phyloP scores from a whole-genome alignment of 2,329 filamentous ascomycete species.

The Colletotrichum musicola region DNA sequence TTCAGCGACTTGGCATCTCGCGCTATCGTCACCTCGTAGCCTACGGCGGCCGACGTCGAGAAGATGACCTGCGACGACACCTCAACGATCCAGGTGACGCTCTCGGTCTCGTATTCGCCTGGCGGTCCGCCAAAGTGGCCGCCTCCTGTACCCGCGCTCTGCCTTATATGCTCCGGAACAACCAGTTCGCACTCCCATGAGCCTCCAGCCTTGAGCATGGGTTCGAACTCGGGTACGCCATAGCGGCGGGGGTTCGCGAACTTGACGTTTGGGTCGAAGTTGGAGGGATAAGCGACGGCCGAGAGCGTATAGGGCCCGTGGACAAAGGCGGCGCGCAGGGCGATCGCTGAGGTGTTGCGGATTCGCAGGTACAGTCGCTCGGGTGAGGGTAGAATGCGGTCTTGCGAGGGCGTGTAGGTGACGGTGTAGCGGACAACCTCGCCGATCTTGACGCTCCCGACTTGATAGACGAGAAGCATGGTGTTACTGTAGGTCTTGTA shows the following conservation, averaged over 20 bases:
- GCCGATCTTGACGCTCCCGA: conserved; percentile 92
- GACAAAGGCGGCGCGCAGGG: conserved; percentile 93
- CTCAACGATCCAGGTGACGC: conserved; percentile 89
- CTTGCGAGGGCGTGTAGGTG: conserved; percentile 89
- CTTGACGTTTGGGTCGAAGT: conserved; percentile 86
- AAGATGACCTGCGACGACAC: conserved; percentile 94
- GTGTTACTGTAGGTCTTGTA: conserved; percentile 39
- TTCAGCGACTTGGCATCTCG: conserved; percentile 87
- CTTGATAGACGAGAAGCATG: conserved; percentile 94
- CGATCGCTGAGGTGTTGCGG: conserved; percentile 91
- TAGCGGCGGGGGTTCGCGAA: conserved; percentile 77
- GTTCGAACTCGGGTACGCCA: conserved; percentile 91
- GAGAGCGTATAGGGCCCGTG: conserved; percentile 95
- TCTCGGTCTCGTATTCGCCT: conserved; percentile 61
- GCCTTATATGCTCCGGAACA: conserved; percentile 83
- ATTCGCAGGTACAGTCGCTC: conserved; percentile 85
- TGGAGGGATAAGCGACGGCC: conserved; percentile 85
- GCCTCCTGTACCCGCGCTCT: conserved; percentile 67
- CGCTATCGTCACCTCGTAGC: conserved; percentile 88
- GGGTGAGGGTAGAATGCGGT: conserved; percentile 91
- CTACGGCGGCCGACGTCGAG: conserved; percentile 86
- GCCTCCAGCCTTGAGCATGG: conserved; percentile 94
- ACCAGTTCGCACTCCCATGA: conserved; percentile 84
- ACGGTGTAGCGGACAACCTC: conserved; percentile 93
- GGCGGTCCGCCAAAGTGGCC: conserved; percentile 59